Evolutionary conservation across 1,284 basidiomycete genomes (phyloP), one percentile per base, ranked within the genome.

Genomic region (Apiotrichum veenhuisii): DNA sequence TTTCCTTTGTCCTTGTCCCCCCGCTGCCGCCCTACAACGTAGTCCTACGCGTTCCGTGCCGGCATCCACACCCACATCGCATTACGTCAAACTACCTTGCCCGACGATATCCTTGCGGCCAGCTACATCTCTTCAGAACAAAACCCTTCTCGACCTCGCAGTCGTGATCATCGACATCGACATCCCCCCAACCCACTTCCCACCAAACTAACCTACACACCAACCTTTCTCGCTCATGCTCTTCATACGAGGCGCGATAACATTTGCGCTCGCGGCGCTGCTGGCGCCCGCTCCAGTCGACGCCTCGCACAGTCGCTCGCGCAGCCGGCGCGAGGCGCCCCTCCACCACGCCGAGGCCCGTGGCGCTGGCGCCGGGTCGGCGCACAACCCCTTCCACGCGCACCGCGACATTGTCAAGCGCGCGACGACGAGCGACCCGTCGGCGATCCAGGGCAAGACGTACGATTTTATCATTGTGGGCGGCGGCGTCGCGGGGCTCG

Each of bases 401-500:
- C 34, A 56, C 17, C 40, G 30, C 34, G 26, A 46, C n/a, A 26
- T 50, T 17, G 26, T 70, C 43, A 57, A 56, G 26, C 54, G 65
- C 43, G 44, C 52, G 10, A 64, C 74, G 45, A 70, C 71, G 11
- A 55, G 59, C 33, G 61, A 70, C 36, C 58, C 68, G 5, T 30
- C 64, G 15, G 50, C 49, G 23, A 65, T 73, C 25, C 50, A 59
- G 36, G 70, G 67, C 20, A 48, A 60, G 36, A 58, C 62, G 12
- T 77, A 69, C 50, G 75, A 77, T 52, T 77, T 74, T 54, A 63
- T 77, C 43, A 72, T 77, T 57, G 74, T 70, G 3, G 75, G 75
- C 36, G 87, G 87, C 37, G 88, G 88, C 38, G 81, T 85, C 5
- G 86, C 86, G 4, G 89, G 88, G 22, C 80, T 90, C 27, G 85